A percentile compares a stretch with the other conserved stretches of the same genome.
Conservation (phyloP, 1,284 basidiomycete genomes). For the Volvariella surrecta region DNA sequence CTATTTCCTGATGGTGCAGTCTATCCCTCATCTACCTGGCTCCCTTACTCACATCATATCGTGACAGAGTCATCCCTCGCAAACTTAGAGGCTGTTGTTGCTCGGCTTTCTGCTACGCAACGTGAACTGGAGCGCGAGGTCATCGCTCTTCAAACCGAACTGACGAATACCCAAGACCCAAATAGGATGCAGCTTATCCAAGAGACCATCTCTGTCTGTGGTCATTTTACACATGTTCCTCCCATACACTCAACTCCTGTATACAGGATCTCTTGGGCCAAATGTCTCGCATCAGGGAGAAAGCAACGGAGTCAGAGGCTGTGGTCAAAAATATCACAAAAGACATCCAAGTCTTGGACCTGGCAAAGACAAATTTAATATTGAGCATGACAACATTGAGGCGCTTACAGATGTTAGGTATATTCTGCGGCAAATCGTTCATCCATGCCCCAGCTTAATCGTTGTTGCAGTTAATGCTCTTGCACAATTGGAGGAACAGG, state of each 20-base stretch:
- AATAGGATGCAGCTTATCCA: conserved; percentile 83
- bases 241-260: background rate
- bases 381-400: conserved; percentile 87
- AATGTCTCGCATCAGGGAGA: conserved; percentile 91
- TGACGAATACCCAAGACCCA: conserved; percentile 74
- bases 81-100: conserved; percentile 54
- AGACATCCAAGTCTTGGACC: conserved; percentile 92
- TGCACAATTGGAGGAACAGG: conserved; percentile 71
- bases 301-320: conserved; percentile 92
- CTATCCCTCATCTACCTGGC: background rate
- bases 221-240: background rate
- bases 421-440: conserved; percentile 14
- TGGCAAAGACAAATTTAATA: conserved; percentile 90
- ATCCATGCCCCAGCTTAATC: background rate
- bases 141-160: conserved; percentile 52
- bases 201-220: conserved; percentile 83
- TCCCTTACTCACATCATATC: background rate
- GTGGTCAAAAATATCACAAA: conserved; percentile 94
- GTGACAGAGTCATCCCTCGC: conserved; percentile 56
- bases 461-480: conserved; percentile 66
- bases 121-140: conserved; percentile 67
- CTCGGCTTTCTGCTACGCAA: conserved; percentile 52
- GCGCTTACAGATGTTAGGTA: conserved; percentile 90
- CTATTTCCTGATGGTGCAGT: conserved; percentile 67
- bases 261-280: conserved; percentile 82